Base-by-base conservation (phyloP, 495 filamentous ascomycete species). In the Evernia prunastri region DNA sequence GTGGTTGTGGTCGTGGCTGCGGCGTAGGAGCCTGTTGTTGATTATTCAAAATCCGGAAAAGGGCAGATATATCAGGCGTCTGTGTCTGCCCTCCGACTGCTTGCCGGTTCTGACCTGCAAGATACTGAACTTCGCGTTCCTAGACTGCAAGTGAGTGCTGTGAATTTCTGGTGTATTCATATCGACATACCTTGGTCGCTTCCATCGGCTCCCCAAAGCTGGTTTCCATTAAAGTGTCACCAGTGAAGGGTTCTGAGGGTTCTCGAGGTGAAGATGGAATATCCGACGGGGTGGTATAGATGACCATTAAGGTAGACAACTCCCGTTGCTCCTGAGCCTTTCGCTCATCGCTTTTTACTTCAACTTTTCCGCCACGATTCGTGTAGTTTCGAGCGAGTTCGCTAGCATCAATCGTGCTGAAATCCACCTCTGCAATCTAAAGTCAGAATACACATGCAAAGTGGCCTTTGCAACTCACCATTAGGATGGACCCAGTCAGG, bases 251-350 rank as follows among this genome's bases (percentile, higher is more conserved):
- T 45, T 81, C 74, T 18, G 79, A 72, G 5, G 91, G 90, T 59
- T 95, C 92, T 61, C 86, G 84, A 3, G 92, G 88, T 0, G 87
- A 84, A 1, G 84, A 77, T 7, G 92, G 92, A 64, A 95, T 87
- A 68, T 96, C 91, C 10, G 82, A 81, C 40, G 76, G 73, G 59
- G 85, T 85, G 3, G 87, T 83, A 69, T 96, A 94, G 64, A 91
- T 84, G 8, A 87, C 89, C 85, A 95, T 91, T 39, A 96, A 81
- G 31, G 89, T 91, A n/a, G 79, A 86, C 27, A 79, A 77, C 73
- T 96, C 92, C 12, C 89, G 84, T 58, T 86, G 80, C 36, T 87
- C 80, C 71, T 91, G 91, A 7, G 79, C 77, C 45, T 81, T 78
- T 63, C 86, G 86, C 70, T 95, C 86, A 0, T 82, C 76, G 12